These are phyloP conservation scores for Petasospora rhodanensis DNA, from an alignment of 1,139 yeast species.

Conservation along the genomic window DNA sequence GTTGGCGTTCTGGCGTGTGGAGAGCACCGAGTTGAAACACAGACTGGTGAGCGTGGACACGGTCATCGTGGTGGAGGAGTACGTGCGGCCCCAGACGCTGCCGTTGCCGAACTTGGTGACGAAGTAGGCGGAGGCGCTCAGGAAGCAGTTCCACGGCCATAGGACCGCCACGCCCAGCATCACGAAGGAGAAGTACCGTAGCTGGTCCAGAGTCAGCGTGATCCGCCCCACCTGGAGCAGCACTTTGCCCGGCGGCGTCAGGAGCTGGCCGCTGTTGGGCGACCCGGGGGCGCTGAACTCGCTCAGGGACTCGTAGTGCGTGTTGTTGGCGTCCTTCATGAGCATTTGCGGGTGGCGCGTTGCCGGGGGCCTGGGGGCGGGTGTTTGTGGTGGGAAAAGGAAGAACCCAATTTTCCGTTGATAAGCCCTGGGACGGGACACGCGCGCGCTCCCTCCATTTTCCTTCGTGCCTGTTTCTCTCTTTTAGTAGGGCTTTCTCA, in stretches of 20 bases:
- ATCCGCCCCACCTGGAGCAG: constrained; percentile 2
- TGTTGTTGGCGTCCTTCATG: constrained; percentile 8
- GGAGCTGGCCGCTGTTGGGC: not conserved
- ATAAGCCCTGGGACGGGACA: no score
- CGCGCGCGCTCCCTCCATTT: no score
- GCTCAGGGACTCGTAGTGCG: constrained; percentile 8
- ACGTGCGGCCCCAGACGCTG: constrained; percentile 52
- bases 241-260: no score
- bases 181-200: constrained; percentile 59
- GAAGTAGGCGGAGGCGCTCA: constrained; percentile 83
- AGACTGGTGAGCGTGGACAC: constrained; percentile 74
- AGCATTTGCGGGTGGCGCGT: no score
- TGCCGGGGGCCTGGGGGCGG: no score
- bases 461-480: no score
- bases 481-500: no score
- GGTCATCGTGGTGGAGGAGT: constrained; percentile 86
- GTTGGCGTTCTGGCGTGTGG: constrained; percentile 65
- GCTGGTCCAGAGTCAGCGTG: constrained; percentile 12
- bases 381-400: no score
- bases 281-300: constrained; percentile 3
- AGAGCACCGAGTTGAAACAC: constrained; percentile 54
- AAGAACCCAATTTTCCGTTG: no score
- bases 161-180: constrained; percentile 71
- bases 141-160: constrained; percentile 97
- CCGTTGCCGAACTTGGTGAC: constrained; percentile 54